Base-by-base conservation (phyloP, 1,284 basidiomycete species). In the Moesziomyces globuligerus region DNA sequence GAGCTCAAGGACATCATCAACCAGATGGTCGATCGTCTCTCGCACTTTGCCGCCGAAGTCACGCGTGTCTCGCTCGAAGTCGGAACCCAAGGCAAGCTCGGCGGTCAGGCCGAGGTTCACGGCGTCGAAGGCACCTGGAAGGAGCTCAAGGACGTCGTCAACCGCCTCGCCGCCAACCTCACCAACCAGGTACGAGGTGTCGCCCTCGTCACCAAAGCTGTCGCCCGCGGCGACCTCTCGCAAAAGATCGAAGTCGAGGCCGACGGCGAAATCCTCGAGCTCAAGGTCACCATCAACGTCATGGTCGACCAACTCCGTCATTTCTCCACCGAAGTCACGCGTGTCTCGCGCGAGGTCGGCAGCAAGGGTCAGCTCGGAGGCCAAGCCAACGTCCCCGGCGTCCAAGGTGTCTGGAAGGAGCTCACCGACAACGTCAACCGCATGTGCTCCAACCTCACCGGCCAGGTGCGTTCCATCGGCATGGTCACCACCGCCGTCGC, bases 1-100 rank as follows among this genome's bases (percentile, higher is more conserved):
- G 92, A 96, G 84, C 89, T 98, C 79, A 97, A 97, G 86, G 93
- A 97, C 74, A 94, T 95, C 75, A 96, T 98, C 86, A 98, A 98
- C 81, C 90, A 90, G 41, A 97, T 98, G 92, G 83, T 83, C 18
- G 90, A 91, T 80, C 92, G 94, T 74, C 85, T 95, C 69, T 91
- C 90, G 64, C 91, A 91, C 1, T 96, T 97, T 80, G 94, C 95
- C 9, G 90, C 89, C 20, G 94, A 98, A 83, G 95, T 98, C 43
- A 97, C 93, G 1, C 88, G 94, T 78, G 94, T 98, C 67, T 90
- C 89, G 75, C 89, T 93, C 81, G 93, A 96, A 84, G 94, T 85
- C 58, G 83, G 84, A 38, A 85, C 83, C 2, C 80, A 85, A 48
- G 83, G 83, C 43, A 82, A 81, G 66, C 70, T 83, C 17, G 81